phyloP scores from a whole-genome alignment of 371 early-diverging fungal genomes.

The Circinella minor region DNA sequence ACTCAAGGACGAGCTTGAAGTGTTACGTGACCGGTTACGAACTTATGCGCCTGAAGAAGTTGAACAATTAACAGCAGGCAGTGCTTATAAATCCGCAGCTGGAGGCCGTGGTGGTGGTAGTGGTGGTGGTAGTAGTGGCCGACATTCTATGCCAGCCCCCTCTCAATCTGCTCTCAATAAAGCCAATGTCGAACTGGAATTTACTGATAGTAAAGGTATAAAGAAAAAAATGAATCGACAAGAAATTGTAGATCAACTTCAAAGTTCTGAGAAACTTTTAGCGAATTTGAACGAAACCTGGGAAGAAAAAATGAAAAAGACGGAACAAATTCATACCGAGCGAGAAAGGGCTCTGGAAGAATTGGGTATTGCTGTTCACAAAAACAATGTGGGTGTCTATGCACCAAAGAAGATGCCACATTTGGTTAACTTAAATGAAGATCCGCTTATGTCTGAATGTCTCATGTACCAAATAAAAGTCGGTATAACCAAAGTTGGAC shows the following conservation, averaged over 20 bases:
- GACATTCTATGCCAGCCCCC: conserved; percentile 15
- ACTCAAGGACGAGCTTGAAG: conserved; percentile 82
- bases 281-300: conserved; percentile 83
- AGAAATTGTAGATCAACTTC: conserved; percentile 79
- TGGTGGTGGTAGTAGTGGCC: conserved; percentile 1
- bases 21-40: conserved; percentile 68
- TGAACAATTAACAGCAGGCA: conserved; percentile 32
- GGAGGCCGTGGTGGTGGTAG: conserved; percentile 6
- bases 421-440: conserved; percentile 89
- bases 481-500: conserved; percentile 79
- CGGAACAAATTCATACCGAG: conserved; percentile 74
- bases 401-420: conserved; percentile 86
- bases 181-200: conserved; percentile 39
- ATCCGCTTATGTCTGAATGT: conserved; percentile 91
- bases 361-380: conserved; percentile 79
- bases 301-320: conserved; percentile 83
- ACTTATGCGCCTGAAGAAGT: conserved; percentile 66
- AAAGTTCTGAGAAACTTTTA: conserved; percentile 87
- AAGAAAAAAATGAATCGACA: conserved; percentile 58
- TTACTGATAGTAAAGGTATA: conserved; percentile 58
- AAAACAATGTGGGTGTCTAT: conserved; percentile 77
- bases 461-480: conserved; percentile 85
- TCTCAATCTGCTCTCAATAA: conserved; percentile 12
- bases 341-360: conserved; percentile 81
- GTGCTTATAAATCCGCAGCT: conserved; percentile 18